Conservation (phyloP, 768 basidiomycete genomes). For the Tulasnella sp. region DNA sequence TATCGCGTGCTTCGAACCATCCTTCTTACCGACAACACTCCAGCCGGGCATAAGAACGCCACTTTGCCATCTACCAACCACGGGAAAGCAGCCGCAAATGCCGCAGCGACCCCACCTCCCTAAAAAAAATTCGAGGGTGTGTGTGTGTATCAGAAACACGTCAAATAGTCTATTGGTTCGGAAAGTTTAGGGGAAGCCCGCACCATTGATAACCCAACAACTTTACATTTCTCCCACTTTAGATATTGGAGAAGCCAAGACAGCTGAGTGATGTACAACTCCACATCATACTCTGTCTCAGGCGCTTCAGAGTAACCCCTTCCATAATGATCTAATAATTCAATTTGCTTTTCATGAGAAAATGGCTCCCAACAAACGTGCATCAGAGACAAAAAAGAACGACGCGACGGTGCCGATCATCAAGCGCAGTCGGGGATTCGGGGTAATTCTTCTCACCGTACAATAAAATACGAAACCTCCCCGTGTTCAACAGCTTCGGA, state of each 20-base stretch:
- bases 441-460: conserved; percentile 39
- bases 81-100: conserved; percentile 60
- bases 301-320: conserved; percentile 77
- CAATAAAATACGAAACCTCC: conserved; percentile 58
- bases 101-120: conserved; percentile 63
- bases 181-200: conserved; percentile 14
- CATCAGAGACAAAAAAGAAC: too few relatives aligned
- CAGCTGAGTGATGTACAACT: conserved; percentile 62
- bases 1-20: background rate
- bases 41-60: conserved; percentile 54
- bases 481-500: conserved; percentile 46
- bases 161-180: background rate
- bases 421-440: background rate
- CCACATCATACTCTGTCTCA: conserved; percentile 47
- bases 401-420: background rate
- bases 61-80: conserved; percentile 53
- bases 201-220: conserved; percentile 70
- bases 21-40: conserved; percentile 36
- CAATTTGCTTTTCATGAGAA: background rate
- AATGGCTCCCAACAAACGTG: background rate
- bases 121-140: conserved; percentile 27
- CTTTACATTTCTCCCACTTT: conserved; percentile 50
- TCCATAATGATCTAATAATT: conserved; percentile 77
- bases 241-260: conserved; percentile 71
- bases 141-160: too few relatives aligned